Conservation (phyloP, 257 asterid species). For the Solanum rostratum region DNA sequence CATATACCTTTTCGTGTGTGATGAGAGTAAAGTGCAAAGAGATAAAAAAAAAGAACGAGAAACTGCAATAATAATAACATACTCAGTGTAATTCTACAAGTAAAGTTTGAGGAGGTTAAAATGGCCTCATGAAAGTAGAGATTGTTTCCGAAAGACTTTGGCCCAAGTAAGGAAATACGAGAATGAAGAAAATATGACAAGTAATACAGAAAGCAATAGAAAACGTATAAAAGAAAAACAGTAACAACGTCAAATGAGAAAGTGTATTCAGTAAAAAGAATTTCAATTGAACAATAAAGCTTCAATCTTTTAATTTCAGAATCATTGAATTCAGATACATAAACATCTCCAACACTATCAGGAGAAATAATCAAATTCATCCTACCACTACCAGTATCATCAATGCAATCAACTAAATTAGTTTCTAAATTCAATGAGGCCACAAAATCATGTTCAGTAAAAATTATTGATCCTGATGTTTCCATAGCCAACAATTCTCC, state of each 20-base stretch:
- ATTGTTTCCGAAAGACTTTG: not conserved
- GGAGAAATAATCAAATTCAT: not conserved
- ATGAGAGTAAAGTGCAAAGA: not conserved
- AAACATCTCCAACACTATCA: slow-evolving; percentile 6
- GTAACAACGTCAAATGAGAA: not conserved
- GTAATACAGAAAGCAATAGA: not conserved
- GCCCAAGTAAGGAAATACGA: not conserved
- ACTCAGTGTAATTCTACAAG: fast-evolving
- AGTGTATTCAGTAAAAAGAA: not conserved
- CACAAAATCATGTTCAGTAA: slow-evolving; percentile 14
- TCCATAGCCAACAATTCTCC: slow-evolving; percentile 2
- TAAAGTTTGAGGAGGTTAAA: fast-evolving
- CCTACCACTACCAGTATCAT: not conserved
- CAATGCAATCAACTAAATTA: slow-evolving; percentile 13
- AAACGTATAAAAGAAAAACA: not conserved
- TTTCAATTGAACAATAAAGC: slow-evolving; percentile 7
- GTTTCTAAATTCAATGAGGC: slow-evolving; percentile 8
- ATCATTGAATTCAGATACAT: slow-evolving; percentile 3
- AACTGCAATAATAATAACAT: too few species aligned
- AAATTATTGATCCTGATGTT: not conserved
- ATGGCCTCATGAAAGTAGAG: not conserved
- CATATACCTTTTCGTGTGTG: too few species aligned
- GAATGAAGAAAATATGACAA: not conserved
- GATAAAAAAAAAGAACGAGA: not conserved
- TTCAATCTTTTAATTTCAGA: slow-evolving; percentile 11